Evolutionary conservation across 495 filamentous ascomycete genomes (phyloP).

Genomic region (Hyaloscypha bicolor): DNA sequence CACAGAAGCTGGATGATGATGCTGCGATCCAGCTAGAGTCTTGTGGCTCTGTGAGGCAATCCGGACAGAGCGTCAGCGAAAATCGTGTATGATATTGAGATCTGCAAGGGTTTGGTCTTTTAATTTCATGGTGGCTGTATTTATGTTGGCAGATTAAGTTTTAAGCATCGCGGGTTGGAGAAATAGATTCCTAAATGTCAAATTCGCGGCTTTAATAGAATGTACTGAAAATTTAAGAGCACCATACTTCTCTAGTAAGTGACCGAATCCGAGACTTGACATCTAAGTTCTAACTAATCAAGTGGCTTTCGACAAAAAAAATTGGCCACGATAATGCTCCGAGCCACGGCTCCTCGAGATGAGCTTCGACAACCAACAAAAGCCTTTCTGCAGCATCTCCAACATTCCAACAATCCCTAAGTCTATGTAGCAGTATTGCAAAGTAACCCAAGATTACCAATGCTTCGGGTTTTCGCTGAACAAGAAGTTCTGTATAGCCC

Average conservation of each 20-base stretch:
- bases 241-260: too few relatives aligned
- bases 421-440: conserved; percentile 39
- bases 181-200: too few relatives aligned
- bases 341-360: conserved; percentile 26
- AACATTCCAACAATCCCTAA: conserved; percentile 41
- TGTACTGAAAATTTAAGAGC: too few relatives aligned
- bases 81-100: too few relatives aligned
- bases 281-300: too few relatives aligned
- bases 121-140: too few relatives aligned
- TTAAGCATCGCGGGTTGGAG: too few relatives aligned
- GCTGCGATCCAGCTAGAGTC: background rate
- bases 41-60: background rate
- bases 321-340: conserved; percentile 21
- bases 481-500: conserved; percentile 39
- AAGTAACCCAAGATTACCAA: conserved; percentile 48
- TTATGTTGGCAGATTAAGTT: too few relatives aligned
- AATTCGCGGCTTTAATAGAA: too few relatives aligned
- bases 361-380: conserved; percentile 5
- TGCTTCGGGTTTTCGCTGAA: conserved; percentile 40
- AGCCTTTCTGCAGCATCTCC: conserved; percentile 39
- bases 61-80: too few relatives aligned
- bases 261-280: too few relatives aligned
- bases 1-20: background rate
- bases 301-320: background rate
- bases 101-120: too few relatives aligned